Base-by-base conservation (phyloP, 2,329 filamentous ascomycete genomes). In the Atkinsonella texensis region DNA sequence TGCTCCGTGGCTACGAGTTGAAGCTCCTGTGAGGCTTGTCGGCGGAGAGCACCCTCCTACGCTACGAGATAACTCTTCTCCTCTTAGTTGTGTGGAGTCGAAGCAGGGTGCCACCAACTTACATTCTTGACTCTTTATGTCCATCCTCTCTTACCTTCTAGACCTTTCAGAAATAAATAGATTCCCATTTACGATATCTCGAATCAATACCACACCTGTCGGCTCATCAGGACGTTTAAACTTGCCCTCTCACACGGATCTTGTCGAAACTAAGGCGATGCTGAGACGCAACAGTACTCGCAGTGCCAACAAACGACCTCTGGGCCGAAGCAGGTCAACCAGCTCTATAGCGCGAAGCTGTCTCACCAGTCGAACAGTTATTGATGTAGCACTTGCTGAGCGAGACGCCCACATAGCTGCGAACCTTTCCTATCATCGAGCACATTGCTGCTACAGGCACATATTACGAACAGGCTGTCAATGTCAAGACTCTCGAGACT, bases 321-420 rank as follows among this genome's bases (percentile, higher is more conserved):
- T 79, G 23, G 63, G 67, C 57, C 74, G 72, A 56, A 76, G 73
- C 61, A 81, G 77, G 60, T 81, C 78, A 7, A 70, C 70, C n/a
- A 71, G 68, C 53, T 76, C 76, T 35, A 65, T 71, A 12, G 46
- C 43, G 9, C 55, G 56, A 32, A 70, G 70, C 48, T 70, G 71
- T 32, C 67, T 73, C 18, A 65, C 68, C 53, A 53, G 56, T 1
- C 64, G 77, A 18, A 70, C 76, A 48, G 68, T 74, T 48, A 75
- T 81, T 44, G 67, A 74, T 56, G 74, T 74, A 1, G 65, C 63
- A 11, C 63, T 67, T 3, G 76, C 77, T 2, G 73, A 77, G 47
- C 70, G 77, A 50, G 79, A 85, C 63, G 83, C 83, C 8, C 75
- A 80, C 40, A 73, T 76, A 40, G 83, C 83, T 20, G 83, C 83